Evolutionary conservation across 352 stramenopile species (phyloP).

Genomic region (Blastocystis sp.): DNA sequence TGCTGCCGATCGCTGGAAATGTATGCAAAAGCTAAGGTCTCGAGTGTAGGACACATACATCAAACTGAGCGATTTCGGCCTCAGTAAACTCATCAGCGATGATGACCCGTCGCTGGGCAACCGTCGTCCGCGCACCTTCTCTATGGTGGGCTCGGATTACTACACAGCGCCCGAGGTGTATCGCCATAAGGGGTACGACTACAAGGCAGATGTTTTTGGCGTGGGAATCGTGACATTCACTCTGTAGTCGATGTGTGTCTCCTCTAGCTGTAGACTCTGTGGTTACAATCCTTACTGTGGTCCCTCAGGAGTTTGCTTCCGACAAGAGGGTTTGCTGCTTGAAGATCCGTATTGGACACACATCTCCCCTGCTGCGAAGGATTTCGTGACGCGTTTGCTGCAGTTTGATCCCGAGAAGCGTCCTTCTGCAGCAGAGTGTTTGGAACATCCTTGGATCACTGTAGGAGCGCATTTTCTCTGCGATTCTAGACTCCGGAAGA

Average conservation of each 20-base stretch:
- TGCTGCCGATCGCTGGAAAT: conserved; percentile 12
- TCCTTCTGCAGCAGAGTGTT: conserved; percentile 28
- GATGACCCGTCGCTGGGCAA: neutral
- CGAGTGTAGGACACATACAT: conserved; percentile 28
- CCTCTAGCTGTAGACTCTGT: conserved; percentile 18
- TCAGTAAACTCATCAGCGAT: conserved; percentile 12
- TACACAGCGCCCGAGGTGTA: conserved; percentile 51
- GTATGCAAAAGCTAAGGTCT: neutral
- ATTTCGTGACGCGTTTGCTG: conserved; percentile 3
- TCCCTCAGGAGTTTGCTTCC: conserved; percentile 38
- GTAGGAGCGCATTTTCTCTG: neutral
- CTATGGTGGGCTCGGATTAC: conserved; percentile 44
- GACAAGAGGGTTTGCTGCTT: conserved; percentile 20
- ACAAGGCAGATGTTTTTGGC: conserved; percentile 45
- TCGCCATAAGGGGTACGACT: conserved; percentile 18
- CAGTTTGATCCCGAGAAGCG: conserved; percentile 51
- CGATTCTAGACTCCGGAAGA: conserved; percentile 22
- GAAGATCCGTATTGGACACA: conserved; percentile 45
- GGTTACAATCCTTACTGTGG: conserved; percentile 54
- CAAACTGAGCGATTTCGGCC: conserved; percentile 49
- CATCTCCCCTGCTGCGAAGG: conserved; percentile 16
- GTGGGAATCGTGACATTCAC: conserved; percentile 51
- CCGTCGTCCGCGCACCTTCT: conserved; percentile 28
- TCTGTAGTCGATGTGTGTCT: neutral
- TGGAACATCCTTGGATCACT: conserved; percentile 20